Base-by-base conservation (phyloP, 345 rosid genomes). In the Gynandropsis gynandra region DNA sequence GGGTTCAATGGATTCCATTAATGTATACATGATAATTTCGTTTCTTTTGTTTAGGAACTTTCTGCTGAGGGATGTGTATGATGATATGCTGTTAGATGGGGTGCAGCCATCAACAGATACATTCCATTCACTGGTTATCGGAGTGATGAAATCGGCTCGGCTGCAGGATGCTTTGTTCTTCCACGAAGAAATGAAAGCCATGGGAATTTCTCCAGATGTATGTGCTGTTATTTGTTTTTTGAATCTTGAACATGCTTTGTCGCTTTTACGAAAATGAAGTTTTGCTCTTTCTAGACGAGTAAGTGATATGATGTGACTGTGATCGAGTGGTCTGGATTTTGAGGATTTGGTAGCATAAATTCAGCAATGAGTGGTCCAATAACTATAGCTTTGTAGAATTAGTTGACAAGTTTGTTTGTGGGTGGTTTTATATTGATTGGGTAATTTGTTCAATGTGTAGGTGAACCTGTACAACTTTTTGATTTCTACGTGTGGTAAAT, bases 181-280 rank as follows among this genome's bases (percentile, higher is more conserved):
- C 70, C 77, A 80, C 19, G 90, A 92, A 54, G 79, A 92, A 63
- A 92, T 92, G 98, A 85, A 73, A 47, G 52, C 86, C 46, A 78
- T 72, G 80, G 98, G 98, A 35, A 81, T 87, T 74, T 67, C 85
- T 66, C 96, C 98, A 6, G 96, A 92, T 69, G 97, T 82, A 79
- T 58, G 82, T 60, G 31, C 4, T 64, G 3, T 63, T 8, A 10
- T 29, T 42, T 34, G n/a, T 36, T 8, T 16, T 39, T 5, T 11
- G 16, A 16, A 42, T 16, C 20, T 42, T 42, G 46, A 42, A 42
- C 48, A 2, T 36, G 40, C 12, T 36, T 29, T 52, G 12, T 61
- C 8, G 1, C 1, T 20, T 20, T 39, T 48, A 14, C 18, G 29
- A 5, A 24, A 24, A 11, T n/a, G 8, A 49, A 38, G 21, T 27